These are phyloP conservation scores for Trametes polyzona DNA, from an alignment of 1,284 basidiomycete species.

Conservation along the genomic window DNA sequence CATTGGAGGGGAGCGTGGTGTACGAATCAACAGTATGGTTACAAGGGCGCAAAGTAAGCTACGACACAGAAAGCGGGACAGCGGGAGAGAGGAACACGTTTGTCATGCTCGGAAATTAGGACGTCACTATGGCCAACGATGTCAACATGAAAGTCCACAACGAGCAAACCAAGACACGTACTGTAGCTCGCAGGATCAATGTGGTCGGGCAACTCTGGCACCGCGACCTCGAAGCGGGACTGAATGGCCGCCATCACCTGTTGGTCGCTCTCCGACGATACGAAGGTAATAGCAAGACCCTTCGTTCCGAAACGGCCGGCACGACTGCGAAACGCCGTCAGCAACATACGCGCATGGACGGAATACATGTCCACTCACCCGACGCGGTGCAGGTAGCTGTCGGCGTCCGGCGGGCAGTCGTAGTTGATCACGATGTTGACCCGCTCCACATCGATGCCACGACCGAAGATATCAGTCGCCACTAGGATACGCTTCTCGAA, in stretches of 20 bases:
- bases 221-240: conserved; percentile 90
- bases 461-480: conserved; percentile 96
- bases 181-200: conserved; percentile 90
- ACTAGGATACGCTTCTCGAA: conserved; percentile 99
- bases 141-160: not conserved
- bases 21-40: conserved; percentile 22
- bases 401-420: conserved; percentile 95
- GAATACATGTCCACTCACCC: conserved; percentile 54
- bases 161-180: conserved; percentile 45
- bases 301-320: conserved; percentile 99
- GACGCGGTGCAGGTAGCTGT: conserved; percentile 98
- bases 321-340: conserved; percentile 56
- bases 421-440: conserved; percentile 98
- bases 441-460: conserved; percentile 97
- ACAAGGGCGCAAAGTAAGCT: conserved; percentile 24
- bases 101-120: conserved; percentile 31
- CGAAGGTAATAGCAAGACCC: conserved; percentile 98
- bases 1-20: conserved; percentile 20
- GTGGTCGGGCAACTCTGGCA: conserved; percentile 90
- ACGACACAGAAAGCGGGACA: conserved; percentile 22
- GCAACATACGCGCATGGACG: not conserved
- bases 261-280: conserved; percentile 89
- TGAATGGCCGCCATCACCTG: conserved; percentile 94
- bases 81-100: conserved; percentile 14
- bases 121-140: conserved; percentile 39